A percentile compares a stretch with the other conserved stretches of the same genome.
phyloP scores from a whole-genome alignment of 345 rosid species.

The Euclidium syriacum region DNA sequence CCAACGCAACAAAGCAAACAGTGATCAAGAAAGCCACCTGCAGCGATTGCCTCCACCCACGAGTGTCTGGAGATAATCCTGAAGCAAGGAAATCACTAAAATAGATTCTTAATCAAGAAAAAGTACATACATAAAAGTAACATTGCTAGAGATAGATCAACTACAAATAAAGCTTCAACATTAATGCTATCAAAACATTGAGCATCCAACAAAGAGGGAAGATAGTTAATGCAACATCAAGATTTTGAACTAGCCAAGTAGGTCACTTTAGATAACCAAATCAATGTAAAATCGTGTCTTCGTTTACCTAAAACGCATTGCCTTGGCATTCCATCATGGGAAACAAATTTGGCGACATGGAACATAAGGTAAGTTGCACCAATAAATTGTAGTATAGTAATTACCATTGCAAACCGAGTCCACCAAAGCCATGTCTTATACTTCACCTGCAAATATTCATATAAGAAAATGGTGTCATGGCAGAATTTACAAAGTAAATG shows the following conservation, averaged over 20 bases:
- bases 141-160: background rate
- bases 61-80: slow-evolving; percentile 44
- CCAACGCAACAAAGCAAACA: slow-evolving; percentile 48
- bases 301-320: slow-evolving; percentile 56
- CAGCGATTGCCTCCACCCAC: slow-evolving; percentile 46
- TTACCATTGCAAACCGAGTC: slow-evolving; percentile 53
- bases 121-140: background rate
- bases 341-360: slow-evolving; percentile 40
- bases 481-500: background rate
- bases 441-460: slow-evolving; percentile 44
- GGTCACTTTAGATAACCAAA: background rate
- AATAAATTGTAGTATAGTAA: slow-evolving; percentile 57
- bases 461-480: background rate
- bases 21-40: slow-evolving; percentile 43
- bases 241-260: background rate
- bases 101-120: slow-evolving; percentile 14
- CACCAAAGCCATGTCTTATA: slow-evolving; percentile 87
- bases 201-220: background rate
- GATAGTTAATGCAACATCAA: background rate
- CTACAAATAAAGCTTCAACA: background rate
- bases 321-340: slow-evolving; percentile 40
- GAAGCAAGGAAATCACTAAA: slow-evolving; percentile 16
- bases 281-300: slow-evolving; percentile 4
- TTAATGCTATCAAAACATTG: background rate
- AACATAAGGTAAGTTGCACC: slow-evolving; percentile 61